phyloP scores from a whole-genome alignment of 75 land plant species.

The Larix kaempferi region DNA sequence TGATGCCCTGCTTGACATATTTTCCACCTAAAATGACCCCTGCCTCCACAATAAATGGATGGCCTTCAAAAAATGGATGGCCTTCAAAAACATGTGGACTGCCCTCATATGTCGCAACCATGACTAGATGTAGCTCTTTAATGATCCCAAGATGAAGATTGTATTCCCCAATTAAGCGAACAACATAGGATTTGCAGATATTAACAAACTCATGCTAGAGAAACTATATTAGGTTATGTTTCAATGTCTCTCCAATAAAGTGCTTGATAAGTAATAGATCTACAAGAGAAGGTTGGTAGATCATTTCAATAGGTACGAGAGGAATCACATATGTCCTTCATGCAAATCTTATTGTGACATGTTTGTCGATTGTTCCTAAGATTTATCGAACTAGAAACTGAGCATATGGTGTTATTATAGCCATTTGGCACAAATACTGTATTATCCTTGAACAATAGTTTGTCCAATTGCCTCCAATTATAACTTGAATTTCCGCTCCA shows the following conservation, averaged over 20 bases:
- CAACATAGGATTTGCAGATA: too few species aligned
- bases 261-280: conserved; percentile 86
- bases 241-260: conserved; percentile 4
- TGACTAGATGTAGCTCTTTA: too few species aligned
- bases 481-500: conserved; percentile 96
- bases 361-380: too few species aligned
- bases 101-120: too few species aligned
- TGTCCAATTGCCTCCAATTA: conserved; percentile 97
- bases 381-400: conserved; percentile 28
- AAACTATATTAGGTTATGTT: too few species aligned
- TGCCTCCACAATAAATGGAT: conserved; percentile 90
- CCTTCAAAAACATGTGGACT: conserved; percentile 82
- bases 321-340: conserved; percentile 42
- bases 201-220: too few species aligned
- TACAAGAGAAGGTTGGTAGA: conserved; percentile 30
- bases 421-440: conserved; percentile 97
- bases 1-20: conserved; percentile 75
- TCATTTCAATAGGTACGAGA: conserved; percentile 74
- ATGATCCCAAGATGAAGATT: background rate
- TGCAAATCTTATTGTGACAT: conserved; percentile 30
- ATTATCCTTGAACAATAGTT: conserved; percentile 89
- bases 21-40: conserved; percentile 92
- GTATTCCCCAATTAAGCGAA: too few species aligned
- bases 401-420: conserved; percentile 96
- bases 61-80: too few species aligned